phyloP scores from a whole-genome alignment of 2,329 filamentous ascomycete genomes.

The Pseudocercospora crystallina region DNA sequence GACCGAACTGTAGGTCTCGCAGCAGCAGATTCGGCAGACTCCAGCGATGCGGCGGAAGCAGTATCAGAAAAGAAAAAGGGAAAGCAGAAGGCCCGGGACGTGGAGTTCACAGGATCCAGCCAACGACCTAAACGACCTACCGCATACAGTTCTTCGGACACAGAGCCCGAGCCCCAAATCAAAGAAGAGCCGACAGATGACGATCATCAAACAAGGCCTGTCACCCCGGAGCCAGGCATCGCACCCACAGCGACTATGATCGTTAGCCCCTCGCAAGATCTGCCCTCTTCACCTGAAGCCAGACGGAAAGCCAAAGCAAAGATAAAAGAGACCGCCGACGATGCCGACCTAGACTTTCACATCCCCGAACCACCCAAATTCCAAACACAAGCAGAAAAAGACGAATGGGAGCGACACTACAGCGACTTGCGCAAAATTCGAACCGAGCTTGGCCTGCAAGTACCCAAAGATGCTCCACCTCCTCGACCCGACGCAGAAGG shows the following conservation, averaged over 20 bases:
- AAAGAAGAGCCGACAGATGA: conserved; percentile 57
- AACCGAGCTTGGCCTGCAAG: conserved; percentile 46
- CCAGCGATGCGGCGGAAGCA: conserved; percentile 18
- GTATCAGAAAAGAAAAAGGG: conserved; percentile 34
- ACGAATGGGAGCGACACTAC: conserved; percentile 51
- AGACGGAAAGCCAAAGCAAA: conserved; percentile 33
- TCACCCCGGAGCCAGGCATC: conserved; percentile 20
- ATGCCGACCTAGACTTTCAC: conserved; percentile 19
- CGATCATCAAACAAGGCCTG: conserved; percentile 34
- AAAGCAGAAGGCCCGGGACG: conserved; percentile 42
- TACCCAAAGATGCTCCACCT: conserved; percentile 28
- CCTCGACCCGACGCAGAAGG: conserved; percentile 41
- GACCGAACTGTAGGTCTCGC: conserved; percentile 54
- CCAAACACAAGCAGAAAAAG: conserved; percentile 54
- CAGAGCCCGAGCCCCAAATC: conserved; percentile 41
- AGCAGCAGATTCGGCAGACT: conserved; percentile 31
- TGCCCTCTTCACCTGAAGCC: conserved; percentile 36
- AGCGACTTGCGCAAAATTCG: conserved; percentile 48
- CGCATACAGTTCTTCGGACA: conserved; percentile 40
- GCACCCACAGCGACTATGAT: conserved; percentile 13
- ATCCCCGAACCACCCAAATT: conserved; percentile 41
- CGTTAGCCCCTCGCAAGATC: conserved; percentile 31
- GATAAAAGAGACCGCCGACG: conserved; percentile 16
- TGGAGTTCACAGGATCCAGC: conserved; percentile 44
- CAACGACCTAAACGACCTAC: conserved; percentile 43